phyloP scores from a whole-genome alignment of 306 rosid genomes.

The Nissolia schottii region DNA sequence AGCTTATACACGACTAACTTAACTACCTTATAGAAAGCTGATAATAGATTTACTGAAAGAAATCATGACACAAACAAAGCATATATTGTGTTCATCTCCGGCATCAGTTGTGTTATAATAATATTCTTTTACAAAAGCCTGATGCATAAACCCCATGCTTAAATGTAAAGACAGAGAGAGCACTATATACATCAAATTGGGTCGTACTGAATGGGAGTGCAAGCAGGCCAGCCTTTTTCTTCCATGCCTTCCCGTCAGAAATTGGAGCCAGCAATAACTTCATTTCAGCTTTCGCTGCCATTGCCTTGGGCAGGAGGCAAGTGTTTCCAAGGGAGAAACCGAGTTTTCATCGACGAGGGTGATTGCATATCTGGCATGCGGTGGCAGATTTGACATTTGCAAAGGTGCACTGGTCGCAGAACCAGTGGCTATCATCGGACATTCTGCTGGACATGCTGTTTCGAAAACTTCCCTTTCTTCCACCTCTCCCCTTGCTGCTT shows the following conservation, averaged over 20 bases:
- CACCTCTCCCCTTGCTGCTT: constrained; percentile 43
- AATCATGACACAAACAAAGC: constrained; percentile 22
- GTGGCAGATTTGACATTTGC: constrained; percentile 32
- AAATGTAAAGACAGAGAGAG: not conserved
- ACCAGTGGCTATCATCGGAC: constrained; percentile 34
- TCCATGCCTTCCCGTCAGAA: not conserved
- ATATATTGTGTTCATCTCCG: constrained; percentile 32
- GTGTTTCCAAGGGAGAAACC: not conserved
- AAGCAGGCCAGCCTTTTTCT: constrained; percentile 18
- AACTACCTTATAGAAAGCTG: constrained; percentile 16
- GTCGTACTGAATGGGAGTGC: not conserved
- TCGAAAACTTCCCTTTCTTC: constrained; percentile 36
- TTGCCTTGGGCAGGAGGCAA: not conserved
- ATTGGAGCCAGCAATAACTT: constrained; percentile 1
- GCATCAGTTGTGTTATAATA: constrained; percentile 7
- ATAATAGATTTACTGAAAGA: constrained; percentile 18
- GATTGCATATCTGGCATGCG: constrained; percentile 41
- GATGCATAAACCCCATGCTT: constrained; percentile 25
- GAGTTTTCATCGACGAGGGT: constrained; percentile 30
- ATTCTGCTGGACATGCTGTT: constrained; percentile 23
- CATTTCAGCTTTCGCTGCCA: not conserved
- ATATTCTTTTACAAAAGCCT: constrained; percentile 31
- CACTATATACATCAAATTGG: constrained; percentile 37
- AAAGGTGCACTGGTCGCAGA: constrained; percentile 39
- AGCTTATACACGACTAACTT: constrained; percentile 6